These are phyloP conservation scores for Stropharia rugosoannulata DNA, from an alignment of 768 basidiomycete species.

Conservation along the genomic window DNA sequence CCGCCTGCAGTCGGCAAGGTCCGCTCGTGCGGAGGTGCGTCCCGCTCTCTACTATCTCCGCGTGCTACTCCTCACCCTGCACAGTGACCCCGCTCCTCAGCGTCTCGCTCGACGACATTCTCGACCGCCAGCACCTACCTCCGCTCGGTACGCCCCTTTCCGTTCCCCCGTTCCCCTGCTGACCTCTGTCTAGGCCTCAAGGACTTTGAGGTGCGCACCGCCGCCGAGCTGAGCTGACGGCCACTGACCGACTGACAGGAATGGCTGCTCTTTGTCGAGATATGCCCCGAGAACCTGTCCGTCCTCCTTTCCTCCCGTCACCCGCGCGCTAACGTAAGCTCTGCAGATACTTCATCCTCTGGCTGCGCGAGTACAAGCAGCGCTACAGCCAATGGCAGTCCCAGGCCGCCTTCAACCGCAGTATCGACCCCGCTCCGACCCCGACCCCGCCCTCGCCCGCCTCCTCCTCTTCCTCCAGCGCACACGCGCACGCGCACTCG, in stretches of 20 bases:
- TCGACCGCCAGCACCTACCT: constrained; percentile 75
- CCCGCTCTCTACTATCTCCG: constrained; percentile 1
- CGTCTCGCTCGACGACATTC: constrained; percentile 71
- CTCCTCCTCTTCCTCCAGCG: too few species aligned
- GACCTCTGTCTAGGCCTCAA: constrained; percentile 49
- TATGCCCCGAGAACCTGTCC: constrained; percentile 72
- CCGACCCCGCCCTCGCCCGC: constrained; percentile 33
- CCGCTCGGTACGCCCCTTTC: constrained; percentile 52
- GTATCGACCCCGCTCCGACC: constrained; percentile 22
- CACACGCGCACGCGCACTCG: too few species aligned
- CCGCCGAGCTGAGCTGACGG: neutral
- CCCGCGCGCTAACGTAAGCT: constrained; percentile 9
- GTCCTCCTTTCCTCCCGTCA: constrained; percentile 20
- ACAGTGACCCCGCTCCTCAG: constrained; percentile 65
- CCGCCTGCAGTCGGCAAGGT: constrained; percentile 69
- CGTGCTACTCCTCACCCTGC: constrained; percentile 6
- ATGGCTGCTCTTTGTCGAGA: constrained; percentile 79
- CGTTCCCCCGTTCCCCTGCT: neutral
- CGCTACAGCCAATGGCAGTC: constrained; percentile 45
- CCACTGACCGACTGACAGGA: constrained; percentile 41
- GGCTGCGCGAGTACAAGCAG: constrained; percentile 71
- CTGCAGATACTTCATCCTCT: constrained; percentile 73
- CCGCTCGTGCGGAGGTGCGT: constrained; percentile 56
- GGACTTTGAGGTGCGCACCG: constrained; percentile 55
- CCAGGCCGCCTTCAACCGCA: constrained; percentile 27